phyloP scores from a whole-genome alignment of 768 basidiomycete species.

The Naganishia kalamii region DNA sequence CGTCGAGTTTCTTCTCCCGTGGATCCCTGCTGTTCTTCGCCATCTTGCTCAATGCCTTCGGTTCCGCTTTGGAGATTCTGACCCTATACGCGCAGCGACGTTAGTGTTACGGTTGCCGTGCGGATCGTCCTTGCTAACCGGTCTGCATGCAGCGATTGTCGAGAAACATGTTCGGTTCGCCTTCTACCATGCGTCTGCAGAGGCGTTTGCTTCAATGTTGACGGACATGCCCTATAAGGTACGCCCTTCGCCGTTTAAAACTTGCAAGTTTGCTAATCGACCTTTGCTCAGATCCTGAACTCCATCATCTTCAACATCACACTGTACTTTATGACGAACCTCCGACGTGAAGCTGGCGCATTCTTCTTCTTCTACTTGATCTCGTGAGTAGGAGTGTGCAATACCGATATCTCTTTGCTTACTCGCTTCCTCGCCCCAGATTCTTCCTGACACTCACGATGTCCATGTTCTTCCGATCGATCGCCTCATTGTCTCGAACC shows the following conservation, averaged over 20 bases:
- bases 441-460: conserved; percentile 57
- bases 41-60: conserved; percentile 58
- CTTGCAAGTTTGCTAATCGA: too few relatives aligned
- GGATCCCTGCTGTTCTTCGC: conserved; percentile 48
- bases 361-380: conserved; percentile 50
- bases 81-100: conserved; percentile 42
- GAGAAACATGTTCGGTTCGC: conserved; percentile 53
- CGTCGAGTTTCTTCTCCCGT: conserved; percentile 36
- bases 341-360: conserved; percentile 50
- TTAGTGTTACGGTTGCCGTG: not conserved
- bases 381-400: not conserved
- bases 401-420: not conserved
- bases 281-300: conserved; percentile 14
- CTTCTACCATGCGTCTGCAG: conserved; percentile 53
- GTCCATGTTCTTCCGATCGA: conserved; percentile 54
- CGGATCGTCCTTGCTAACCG: conserved; percentile 28
- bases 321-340: conserved; percentile 51
- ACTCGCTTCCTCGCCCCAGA: conserved; percentile 41
- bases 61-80: conserved; percentile 46
- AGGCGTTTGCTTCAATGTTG: conserved; percentile 45
- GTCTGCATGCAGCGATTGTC: conserved; percentile 37
- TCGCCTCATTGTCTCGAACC: conserved; percentile 62
- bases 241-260: not conserved
- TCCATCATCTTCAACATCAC: conserved; percentile 45
- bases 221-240: conserved; percentile 44